Evolutionary conservation across 768 basidiomycete species (phyloP), one percentile per base, ranked within the genome.

Genomic region (Boletus rex-veris): DNA sequence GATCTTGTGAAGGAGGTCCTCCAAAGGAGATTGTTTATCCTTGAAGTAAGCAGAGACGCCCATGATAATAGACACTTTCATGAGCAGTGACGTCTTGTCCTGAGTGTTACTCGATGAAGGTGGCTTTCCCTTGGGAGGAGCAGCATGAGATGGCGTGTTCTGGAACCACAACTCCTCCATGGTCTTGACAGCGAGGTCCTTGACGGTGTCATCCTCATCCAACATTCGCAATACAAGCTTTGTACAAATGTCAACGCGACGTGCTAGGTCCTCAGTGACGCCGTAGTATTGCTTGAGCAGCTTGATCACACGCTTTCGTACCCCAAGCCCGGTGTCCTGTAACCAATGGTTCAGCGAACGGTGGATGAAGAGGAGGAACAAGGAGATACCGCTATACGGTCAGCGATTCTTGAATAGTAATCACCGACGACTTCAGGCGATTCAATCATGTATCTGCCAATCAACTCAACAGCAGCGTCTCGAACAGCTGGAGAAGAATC

Each of bases 381-480:
- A 18, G 31, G 1, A 73, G 83, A 67, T 71, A 97, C 95, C 37
- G 90, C 88, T 59, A 97, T 92, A 5, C 97, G 87, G 55, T 92
- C 90, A 2, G 90, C 84, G 49, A 99, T 90, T 68, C 85, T 85
- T 44, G 80, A 77, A 63, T 95, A 96, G 72, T 98, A 98, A 61
- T 94, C 85, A 4, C 82, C 81, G 0, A 90, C 92, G n/a, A 98
- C 85, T 51, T 86, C 85, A 0, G 92, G 91, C 0, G 87, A 85
- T 56, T 92, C 88, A 35, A 94, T 83, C 77, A 98, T 86, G 64
- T 98, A 96, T 73, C 93, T 96, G n/a, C 97, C 97, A 53, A 98
- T 91, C 53, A 99, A 75, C 65, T 98, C 97, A 14, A 99, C 91
- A 6, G 96, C 94, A 5, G 94, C 93, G 67, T 99, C 97, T 11